phyloP scores from a whole-genome alignment of 257 asterid genomes.

The Leonotis leonurus region DNA sequence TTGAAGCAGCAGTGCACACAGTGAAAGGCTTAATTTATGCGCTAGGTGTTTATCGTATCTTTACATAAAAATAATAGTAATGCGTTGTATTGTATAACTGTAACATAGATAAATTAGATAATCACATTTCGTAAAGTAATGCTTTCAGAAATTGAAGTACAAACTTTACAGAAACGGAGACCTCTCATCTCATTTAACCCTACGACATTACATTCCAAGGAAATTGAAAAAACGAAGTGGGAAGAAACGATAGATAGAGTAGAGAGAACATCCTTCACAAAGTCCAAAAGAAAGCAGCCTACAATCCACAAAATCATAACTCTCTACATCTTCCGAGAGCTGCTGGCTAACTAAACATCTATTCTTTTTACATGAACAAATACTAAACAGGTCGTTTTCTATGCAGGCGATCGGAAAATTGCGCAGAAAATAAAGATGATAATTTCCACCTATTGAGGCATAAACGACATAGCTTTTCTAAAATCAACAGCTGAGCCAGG shows the following conservation, averaged over 20 bases:
- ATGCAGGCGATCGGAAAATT: no score
- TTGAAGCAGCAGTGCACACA: no score
- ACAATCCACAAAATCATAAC: constrained; percentile 23
- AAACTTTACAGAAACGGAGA: neutral
- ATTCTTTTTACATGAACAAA: constrained; percentile 39
- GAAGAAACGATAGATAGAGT: neutral
- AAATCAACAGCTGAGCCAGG: constrained; percentile 51
- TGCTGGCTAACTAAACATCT: constrained; percentile 24
- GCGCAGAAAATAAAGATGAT: neutral
- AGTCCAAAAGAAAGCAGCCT: constrained; percentile 7
- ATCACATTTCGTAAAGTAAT: neutral
- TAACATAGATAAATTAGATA: no score
- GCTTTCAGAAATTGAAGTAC: neutral
- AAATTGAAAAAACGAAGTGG: neutral
- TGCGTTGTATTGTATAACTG: no score
- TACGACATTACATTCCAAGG: neutral
- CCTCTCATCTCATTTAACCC: no score
- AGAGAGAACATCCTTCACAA: neutral
- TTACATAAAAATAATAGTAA: no score
- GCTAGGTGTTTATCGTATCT: no score
- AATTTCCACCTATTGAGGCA: constrained; percentile 32
- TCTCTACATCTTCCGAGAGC: constrained; percentile 19
- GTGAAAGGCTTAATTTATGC: no score
- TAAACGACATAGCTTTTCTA: constrained; percentile 46
- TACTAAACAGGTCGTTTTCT: constrained; percentile 7